Evolutionary conservation across 2,329 filamentous ascomycete genomes (phyloP).

Genomic region (Verticillium nubilum): DNA sequence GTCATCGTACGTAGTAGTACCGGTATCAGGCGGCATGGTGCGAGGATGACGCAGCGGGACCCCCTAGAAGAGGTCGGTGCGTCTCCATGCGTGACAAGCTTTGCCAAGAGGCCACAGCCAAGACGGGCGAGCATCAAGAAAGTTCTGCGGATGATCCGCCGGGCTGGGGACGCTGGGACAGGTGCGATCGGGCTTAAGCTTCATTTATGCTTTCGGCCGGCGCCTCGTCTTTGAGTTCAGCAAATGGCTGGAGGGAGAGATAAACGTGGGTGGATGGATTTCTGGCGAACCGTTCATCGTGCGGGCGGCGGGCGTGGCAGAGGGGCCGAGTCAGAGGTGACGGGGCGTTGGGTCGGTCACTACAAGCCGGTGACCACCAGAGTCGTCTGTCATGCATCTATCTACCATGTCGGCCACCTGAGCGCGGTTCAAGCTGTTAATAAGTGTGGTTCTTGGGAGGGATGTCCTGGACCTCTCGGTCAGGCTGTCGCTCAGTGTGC

Average conservation of each 20-base stretch:
- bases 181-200: background rate
- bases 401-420: too few species aligned
- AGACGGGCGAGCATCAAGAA: constrained; percentile 9
- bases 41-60: constrained; percentile 1
- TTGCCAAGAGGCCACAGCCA: constrained; percentile 24
- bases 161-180: constrained; percentile 10
- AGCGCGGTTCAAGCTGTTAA: too few species aligned
- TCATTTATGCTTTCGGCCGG: background rate
- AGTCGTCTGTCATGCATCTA: too few species aligned
- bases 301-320: background rate
- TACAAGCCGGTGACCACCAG: too few species aligned
- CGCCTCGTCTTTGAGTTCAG: too few species aligned
- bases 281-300: background rate
- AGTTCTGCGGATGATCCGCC: constrained; percentile 2
- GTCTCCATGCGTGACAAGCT: constrained; percentile 26
- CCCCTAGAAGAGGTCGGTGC: background rate
- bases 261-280: too few species aligned
- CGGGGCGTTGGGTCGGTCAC: background rate
- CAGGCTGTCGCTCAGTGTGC: too few species aligned
- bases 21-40: background rate
- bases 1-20: too few species aligned
- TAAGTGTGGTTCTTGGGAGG: too few species aligned
- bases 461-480: too few species aligned
- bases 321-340: background rate
- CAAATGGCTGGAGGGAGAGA: too few species aligned